These are phyloP conservation scores for Microdochium paspali DNA, from an alignment of 2,329 filamentous ascomycete genomes.

Conservation along the genomic window DNA sequence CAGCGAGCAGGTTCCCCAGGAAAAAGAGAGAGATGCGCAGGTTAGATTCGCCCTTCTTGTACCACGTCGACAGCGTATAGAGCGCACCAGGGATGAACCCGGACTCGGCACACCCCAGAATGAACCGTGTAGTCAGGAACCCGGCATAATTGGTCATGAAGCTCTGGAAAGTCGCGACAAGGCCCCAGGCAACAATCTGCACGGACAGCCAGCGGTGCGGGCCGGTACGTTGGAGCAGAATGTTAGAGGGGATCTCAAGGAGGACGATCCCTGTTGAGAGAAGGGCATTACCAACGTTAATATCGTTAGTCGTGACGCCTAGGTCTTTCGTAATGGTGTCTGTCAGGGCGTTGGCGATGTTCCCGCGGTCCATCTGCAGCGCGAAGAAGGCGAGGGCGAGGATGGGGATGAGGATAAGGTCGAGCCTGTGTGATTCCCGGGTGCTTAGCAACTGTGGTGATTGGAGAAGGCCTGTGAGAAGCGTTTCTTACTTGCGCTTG, in stretches of 20 bases:
- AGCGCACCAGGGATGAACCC: constrained; percentile 42
- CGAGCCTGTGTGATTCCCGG: too few relatives aligned
- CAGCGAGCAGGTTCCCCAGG: constrained; percentile 43
- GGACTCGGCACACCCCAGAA: constrained; percentile 38
- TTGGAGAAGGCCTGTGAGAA: too few relatives aligned
- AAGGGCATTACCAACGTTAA: constrained; percentile 20
- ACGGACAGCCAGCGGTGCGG: constrained; percentile 17
- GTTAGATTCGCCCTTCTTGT: constrained; percentile 32
- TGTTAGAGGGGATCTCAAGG: constrained; percentile 21
- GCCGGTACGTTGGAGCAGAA: constrained; percentile 18
- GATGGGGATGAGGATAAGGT: too few relatives aligned
- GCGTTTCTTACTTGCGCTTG: too few relatives aligned
- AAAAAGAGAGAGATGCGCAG: constrained; percentile 40
- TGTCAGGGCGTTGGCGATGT: constrained; percentile 21
- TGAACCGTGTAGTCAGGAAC: constrained; percentile 31
- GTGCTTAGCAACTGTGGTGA: too few relatives aligned
- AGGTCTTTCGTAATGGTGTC: constrained; percentile 17
- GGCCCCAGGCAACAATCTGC: constrained; percentile 23
- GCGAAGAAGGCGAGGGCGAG: too few relatives aligned
- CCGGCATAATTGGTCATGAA: constrained; percentile 28
- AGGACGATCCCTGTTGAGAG: constrained; percentile 19
- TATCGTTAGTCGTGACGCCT: constrained; percentile 14
- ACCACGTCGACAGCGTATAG: constrained; percentile 42
- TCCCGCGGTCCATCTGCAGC: constrained; percentile 18
- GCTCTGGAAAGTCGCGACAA: constrained; percentile 19